Base-by-base conservation (phyloP, 2,329 filamentous ascomycete species). In the Colletotrichum gigasporum region DNA sequence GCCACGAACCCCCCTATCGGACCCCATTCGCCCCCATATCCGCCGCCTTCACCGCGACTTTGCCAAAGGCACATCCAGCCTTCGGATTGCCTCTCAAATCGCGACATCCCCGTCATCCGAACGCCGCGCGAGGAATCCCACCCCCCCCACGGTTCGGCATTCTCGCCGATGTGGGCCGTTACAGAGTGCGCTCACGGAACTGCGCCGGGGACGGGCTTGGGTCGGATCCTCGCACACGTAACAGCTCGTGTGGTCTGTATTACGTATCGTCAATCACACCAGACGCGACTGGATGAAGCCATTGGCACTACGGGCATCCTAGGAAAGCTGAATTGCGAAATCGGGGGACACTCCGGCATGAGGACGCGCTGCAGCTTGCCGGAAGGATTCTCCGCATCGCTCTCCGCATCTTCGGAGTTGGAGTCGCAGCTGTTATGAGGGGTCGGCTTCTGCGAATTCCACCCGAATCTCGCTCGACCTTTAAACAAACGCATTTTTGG, bases 141-240 rank as follows among this genome's bases (percentile, higher is more conserved):
- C 20, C 10, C 14, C n/a, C 32, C 20, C 55, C 55, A 37, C 9
- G 26, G 2, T 18, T 54, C 61, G 61, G 61, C 39, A 16, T 60
- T 60, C 47, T 54, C 47, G 48, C 61, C 61, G 61, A 54, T 60
- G 55, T 64, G 61, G 61, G 7, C 18, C 55, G 28, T 24, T n/a
- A 14, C 35, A 35, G 14, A 51, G 14, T 9, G 28, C 7, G 30
- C n/a, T 44, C 11, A 39, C 41, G 41, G 41, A 28, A 12, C 28
- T 45, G 22, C 12, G 16, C 22, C 30, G 41, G n/a, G n/a, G 35
- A 20, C 16, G 45, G n/a, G 18, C 12, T n/a, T n/a, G 10, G n/a
- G 24, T 18, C 12, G 20, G 20, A 44, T 26, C 11, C 20, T 14
- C 18, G 35, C 12, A 5, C 34, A 16, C 16, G 22, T 1, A 28